Evolutionary conservation across 495 filamentous ascomycete species (phyloP).

Genomic region (Diplogelasinospora grovesii): DNA sequence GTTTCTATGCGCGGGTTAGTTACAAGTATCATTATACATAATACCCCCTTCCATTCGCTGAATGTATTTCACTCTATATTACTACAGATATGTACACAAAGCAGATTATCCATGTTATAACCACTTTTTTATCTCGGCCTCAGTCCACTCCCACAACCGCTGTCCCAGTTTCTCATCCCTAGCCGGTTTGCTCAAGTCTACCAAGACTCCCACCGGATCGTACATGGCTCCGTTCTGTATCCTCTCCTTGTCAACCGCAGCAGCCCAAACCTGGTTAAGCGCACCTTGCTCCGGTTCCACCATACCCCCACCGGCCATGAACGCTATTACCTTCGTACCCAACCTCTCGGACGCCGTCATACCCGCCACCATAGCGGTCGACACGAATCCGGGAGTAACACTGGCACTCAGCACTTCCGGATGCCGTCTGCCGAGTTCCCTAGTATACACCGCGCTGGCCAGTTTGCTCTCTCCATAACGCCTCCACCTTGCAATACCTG

Average conservation of each 20-base stretch:
- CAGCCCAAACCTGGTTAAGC: conserved; percentile 15
- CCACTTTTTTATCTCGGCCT: conserved; percentile 4
- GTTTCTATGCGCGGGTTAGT: no score
- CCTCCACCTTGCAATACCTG: background rate
- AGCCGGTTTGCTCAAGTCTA: background rate
- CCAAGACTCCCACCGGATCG: conserved; percentile 9
- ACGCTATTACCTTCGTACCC: background rate
- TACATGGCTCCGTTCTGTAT: conserved; percentile 13
- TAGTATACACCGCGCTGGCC: conserved; percentile 42
- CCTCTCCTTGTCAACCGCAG: background rate
- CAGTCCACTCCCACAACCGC: conserved; percentile 18
- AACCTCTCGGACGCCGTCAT: conserved; percentile 5
- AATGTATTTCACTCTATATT: no score
- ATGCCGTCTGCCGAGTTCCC: conserved; percentile 51
- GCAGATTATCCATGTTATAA: no score
- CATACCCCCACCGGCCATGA: background rate
- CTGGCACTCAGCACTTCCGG: conserved; percentile 50
- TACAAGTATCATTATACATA: no score
- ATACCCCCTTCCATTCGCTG: no score
- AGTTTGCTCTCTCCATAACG: conserved; percentile 44
- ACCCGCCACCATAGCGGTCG: conserved; percentile 11
- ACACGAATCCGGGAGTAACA: conserved; percentile 60
- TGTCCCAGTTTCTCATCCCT: conserved; percentile 7
- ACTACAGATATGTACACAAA: no score
- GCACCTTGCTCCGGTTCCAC: conserved; percentile 12